Conservation (phyloP, 2,329 filamentous ascomycete species). For the Pseudogymnoascus sp. region DNA sequence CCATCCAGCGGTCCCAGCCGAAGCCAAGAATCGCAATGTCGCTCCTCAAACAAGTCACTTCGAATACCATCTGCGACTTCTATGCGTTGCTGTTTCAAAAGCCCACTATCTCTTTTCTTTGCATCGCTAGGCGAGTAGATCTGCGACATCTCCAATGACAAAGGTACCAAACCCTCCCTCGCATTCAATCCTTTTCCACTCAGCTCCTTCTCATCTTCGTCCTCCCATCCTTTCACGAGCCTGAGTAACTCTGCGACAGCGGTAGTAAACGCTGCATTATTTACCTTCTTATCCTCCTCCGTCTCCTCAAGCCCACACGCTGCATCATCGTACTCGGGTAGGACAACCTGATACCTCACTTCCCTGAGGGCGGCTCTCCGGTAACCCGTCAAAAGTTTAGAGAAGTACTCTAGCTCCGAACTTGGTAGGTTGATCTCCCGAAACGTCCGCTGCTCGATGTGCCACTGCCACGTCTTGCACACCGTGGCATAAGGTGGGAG, state of each 20-base stretch:
- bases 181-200: neutral
- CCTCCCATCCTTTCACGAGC: constrained; percentile 11
- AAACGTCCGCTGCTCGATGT: constrained; percentile 13
- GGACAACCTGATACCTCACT: constrained; percentile 13
- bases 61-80: constrained; percentile 9
- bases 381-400: constrained; percentile 7
- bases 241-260: constrained; percentile 11
- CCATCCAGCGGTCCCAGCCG: neutral
- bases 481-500: constrained; percentile 14
- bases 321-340: constrained; percentile 13
- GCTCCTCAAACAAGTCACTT: constrained; percentile 12
- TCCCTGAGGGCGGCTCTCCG: constrained; percentile 1
- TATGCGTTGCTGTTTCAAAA: neutral
- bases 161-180: neutral
- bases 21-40: constrained; percentile 14
- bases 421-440: constrained; percentile 11
- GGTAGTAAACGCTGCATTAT: constrained; percentile 13
- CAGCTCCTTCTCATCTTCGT: neutral
- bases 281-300: constrained; percentile 11
- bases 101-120: neutral
- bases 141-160: neutral
- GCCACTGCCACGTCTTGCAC: constrained; percentile 12
- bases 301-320: constrained; percentile 15
- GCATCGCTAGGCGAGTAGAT: constrained; percentile 14
- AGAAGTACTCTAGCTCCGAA: constrained; percentile 11